A percentile compares a stretch with the other conserved stretches of the same genome.
phyloP scores from a whole-genome alignment of 2,329 filamentous ascomycete species.

The Blastomyces emzantsi region DNA sequence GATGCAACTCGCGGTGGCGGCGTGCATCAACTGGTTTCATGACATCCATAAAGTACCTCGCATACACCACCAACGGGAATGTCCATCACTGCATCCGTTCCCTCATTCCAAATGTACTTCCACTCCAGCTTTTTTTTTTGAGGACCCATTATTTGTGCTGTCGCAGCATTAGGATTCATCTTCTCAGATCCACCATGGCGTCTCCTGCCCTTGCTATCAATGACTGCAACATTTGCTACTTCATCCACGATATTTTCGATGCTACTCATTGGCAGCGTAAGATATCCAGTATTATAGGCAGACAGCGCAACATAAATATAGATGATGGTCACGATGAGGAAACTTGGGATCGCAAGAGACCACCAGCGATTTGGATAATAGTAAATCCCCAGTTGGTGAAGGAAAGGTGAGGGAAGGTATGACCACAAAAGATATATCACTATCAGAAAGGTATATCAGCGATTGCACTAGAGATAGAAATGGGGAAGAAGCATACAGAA shows the following conservation, averaged over 20 bases:
- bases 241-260: constrained; percentile 90
- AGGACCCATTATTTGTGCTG: constrained; percentile 35
- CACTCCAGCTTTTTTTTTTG: constrained; percentile 52
- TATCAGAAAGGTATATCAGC: constrained; percentile 13
- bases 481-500: constrained; percentile 50
- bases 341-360: constrained; percentile 85
- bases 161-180: constrained; percentile 34
- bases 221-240: constrained; percentile 71
- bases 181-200: constrained; percentile 36
- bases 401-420: constrained; percentile 82
- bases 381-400: constrained; percentile 86
- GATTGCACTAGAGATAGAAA: neutral
- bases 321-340: constrained; percentile 75
- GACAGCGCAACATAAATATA: constrained; percentile 94
- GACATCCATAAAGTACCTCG: constrained; percentile 72
- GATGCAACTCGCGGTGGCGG: too few relatives aligned
- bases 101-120: constrained; percentile 77
- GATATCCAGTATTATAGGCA: constrained; percentile 77
- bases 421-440: constrained; percentile 68
- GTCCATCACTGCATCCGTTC: constrained; percentile 96
- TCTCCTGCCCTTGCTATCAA: constrained; percentile 61
- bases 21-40: neutral
- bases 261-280: constrained; percentile 70
- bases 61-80: constrained; percentile 91
- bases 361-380: constrained; percentile 99